Conservation (phyloP, 345 rosid genomes). For the Eucalyptus cladocalyx region DNA sequence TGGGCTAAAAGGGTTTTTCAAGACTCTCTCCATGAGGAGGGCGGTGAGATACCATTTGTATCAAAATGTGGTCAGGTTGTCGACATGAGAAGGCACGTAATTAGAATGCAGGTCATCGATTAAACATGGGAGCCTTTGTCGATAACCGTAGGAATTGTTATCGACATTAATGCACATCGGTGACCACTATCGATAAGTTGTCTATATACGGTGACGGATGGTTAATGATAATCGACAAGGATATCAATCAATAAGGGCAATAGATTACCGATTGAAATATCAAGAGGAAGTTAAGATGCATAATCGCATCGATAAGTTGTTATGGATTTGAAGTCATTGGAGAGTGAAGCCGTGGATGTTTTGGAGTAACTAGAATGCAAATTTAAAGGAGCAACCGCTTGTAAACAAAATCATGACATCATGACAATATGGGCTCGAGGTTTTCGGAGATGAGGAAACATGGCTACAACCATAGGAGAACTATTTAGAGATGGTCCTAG, state of each 20-base stretch:
- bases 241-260: neutral
- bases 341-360: neutral
- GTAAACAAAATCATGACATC: neutral
- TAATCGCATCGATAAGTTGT: rapidly evolving
- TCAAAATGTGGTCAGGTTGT: neutral
- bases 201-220: neutral
- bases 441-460: too few relatives aligned
- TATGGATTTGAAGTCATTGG: neutral
- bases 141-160: neutral
- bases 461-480: neutral
- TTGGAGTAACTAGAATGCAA: neutral
- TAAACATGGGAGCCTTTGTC: neutral
- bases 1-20: neutral
- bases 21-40: neutral
- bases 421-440: neutral
- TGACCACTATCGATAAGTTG: neutral
- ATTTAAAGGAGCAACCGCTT: too few relatives aligned
- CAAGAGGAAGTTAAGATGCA: neutral
- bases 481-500: neutral
- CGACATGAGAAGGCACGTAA: neutral
- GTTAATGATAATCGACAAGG: neutral
- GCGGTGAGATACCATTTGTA: neutral
- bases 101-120: neutral
- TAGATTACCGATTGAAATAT: neutral
- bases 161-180: neutral